These are phyloP conservation scores for Exutisphaerella laricina DNA, from an alignment of 2,329 filamentous ascomycete genomes.

Conservation along the genomic window DNA sequence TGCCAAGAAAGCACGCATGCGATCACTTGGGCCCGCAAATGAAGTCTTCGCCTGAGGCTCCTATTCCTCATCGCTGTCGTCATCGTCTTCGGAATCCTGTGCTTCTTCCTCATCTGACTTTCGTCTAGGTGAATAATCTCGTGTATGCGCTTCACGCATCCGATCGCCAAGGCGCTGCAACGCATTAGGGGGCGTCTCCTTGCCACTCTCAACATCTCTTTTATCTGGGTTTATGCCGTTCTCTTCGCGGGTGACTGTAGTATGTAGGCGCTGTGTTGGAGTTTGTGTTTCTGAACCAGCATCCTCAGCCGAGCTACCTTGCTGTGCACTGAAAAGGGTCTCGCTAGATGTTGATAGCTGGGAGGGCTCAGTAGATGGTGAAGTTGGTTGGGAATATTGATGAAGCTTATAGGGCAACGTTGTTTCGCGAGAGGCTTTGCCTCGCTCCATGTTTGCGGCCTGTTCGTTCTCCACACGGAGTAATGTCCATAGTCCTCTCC, in stretches of 20 bases:
- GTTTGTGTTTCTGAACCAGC: too few relatives aligned
- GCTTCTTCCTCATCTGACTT: not conserved
- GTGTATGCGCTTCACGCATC: slow-evolving; percentile 3
- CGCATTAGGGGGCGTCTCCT: not conserved
- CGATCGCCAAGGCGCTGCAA: slow-evolving; percentile 1
- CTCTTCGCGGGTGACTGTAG: too few relatives aligned
- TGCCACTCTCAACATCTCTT: not conserved
- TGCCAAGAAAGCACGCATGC: too few relatives aligned
- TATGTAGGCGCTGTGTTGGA: not conserved
- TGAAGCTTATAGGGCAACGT: slow-evolving; percentile 19
- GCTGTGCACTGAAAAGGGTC: too few relatives aligned
- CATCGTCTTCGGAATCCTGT: not conserved
- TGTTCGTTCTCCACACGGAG: slow-evolving; percentile 98
- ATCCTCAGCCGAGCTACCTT: too few relatives aligned
- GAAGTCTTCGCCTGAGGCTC: too few relatives aligned
- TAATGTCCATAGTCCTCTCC: slow-evolving; percentile 83
- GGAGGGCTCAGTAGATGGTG: too few relatives aligned
- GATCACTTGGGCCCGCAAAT: too few relatives aligned
- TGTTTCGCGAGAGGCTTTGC: slow-evolving; percentile 17
- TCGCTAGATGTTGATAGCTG: too few relatives aligned
- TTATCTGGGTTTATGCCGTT: too few relatives aligned
- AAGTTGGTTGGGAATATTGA: too few relatives aligned
- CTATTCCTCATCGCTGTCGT: slow-evolving; percentile 1
- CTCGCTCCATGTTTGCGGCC: slow-evolving; percentile 69
- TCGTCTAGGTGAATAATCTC: slow-evolving; percentile 4